These are phyloP conservation scores for Chlamydomonas sp. DNA, from an alignment of 139 green algal species.

Conservation along the genomic window DNA sequence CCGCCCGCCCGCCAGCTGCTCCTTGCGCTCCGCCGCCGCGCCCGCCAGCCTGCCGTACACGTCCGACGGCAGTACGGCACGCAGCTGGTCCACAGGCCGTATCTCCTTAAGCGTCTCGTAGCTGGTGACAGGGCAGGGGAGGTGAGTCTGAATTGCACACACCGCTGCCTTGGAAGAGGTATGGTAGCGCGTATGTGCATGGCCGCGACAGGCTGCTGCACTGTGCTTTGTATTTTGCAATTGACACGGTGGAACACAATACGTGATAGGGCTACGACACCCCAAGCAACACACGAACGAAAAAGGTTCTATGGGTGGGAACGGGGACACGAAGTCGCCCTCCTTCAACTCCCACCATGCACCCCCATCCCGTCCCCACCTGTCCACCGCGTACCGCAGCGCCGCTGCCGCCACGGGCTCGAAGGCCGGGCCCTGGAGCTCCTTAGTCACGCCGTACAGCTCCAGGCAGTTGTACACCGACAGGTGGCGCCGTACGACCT, in stretches of 20 bases:
- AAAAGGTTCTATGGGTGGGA: no score
- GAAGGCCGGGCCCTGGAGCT: not conserved
- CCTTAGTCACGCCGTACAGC: not conserved
- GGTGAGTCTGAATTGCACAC: not conserved
- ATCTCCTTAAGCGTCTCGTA: conserved; percentile 36
- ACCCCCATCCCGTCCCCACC: not conserved
- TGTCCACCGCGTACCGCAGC: conserved; percentile 6
- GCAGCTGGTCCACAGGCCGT: conserved; percentile 6
- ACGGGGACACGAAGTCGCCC: no score
- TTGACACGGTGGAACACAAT: no score
- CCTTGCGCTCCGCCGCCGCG: not conserved
- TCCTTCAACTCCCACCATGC: no score
- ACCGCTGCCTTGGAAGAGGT: no score
- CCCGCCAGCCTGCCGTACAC: conserved; percentile 27
- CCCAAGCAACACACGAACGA: no score
- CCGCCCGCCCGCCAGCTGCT: not conserved
- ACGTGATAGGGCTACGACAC: no score
- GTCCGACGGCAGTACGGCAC: not conserved
- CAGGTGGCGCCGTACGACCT: not conserved
- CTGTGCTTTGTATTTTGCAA: no score
- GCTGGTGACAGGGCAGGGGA: not conserved
- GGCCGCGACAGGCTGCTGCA: no score
- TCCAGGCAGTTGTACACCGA: conserved; percentile 28
- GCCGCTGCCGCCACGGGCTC: not conserved
- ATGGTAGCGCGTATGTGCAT: no score